These are phyloP conservation scores for Vaccinium macrocarpon DNA, from an alignment of 148 eudicot species.

Conservation along the genomic window DNA sequence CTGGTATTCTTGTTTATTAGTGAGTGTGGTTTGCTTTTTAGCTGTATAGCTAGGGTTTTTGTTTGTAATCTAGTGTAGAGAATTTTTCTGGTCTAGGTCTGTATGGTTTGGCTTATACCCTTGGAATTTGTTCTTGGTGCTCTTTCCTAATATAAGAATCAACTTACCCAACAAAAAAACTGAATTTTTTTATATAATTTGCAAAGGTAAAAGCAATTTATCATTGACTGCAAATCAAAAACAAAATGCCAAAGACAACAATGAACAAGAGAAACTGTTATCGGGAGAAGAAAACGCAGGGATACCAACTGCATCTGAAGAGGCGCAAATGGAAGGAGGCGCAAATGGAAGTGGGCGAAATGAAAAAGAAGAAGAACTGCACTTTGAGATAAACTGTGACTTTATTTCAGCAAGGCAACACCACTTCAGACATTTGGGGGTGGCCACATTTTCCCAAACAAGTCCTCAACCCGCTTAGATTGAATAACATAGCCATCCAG, in stretches of 20 bases:
- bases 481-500: slow-evolving; percentile 73
- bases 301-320: slow-evolving; percentile 13
- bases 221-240: not conserved
- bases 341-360: not conserved
- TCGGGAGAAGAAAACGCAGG: not conserved
- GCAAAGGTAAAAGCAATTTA: slow-evolving; percentile 13
- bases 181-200: not conserved
- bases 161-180: not conserved
- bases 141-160: not conserved
- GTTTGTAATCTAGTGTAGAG: not conserved
- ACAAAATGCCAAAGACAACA: not conserved
- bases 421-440: slow-evolving; percentile 76
- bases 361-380: not conserved
- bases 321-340: not conserved
- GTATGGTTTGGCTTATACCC: not conserved
- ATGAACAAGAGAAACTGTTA: slow-evolving; percentile 7
- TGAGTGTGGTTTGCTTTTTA: not conserved
- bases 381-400: not conserved
- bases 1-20: not conserved
- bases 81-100: not conserved
- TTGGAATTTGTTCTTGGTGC: not conserved
- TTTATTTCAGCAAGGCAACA: slow-evolving; percentile 15
- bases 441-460: slow-evolving; percentile 94
- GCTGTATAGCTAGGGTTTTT: not conserved
- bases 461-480: slow-evolving; percentile 74